Evolutionary conservation across 495 filamentous ascomycete genomes (phyloP), one percentile per base, ranked within the genome.

Genomic region (Chaetomium fimeti): DNA sequence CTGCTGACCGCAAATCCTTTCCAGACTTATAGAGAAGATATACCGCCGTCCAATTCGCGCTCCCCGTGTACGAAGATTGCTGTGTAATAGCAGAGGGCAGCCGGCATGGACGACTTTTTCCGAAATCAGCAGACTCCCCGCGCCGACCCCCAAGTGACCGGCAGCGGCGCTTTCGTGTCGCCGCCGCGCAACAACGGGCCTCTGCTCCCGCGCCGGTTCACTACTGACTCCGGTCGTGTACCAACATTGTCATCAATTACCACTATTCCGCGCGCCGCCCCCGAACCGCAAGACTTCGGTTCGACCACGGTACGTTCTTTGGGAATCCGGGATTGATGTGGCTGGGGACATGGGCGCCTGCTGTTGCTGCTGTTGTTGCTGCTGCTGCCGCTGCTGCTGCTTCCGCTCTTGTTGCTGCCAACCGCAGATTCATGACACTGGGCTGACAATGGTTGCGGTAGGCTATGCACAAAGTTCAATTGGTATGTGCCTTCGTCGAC

Each of bases 221-320:
- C 94, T 61, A 94, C 92, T 29, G 91, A 94, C 70, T 89, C 91
- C 61, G 90, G 91, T 71, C 90, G 89, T 77, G 81, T 95, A 75
- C 89, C 91, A 66, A 90, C 89, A 69, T 82, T 93, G 81, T 88
- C 84, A 56, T 86, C 89, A 63, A 83, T 95, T 74, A 87, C 77
- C 47, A 73, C 77, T 40, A 64, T 68, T 56, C 74, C 77, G 69
- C 77, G 77, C 64, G 64, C 68, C 24, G 68, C 48, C 15, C 22
- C 74, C 32, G 77, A 81, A 67, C 66, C 76, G 54, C 76, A 75
- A 66, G 78, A 81, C 66, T 79, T 79, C 69, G 60, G 78, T 72
- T 62, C 71, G 28, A 75, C 72, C 29, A 72, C 74, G 71, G 78
- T 79, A 80, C 64, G 76, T 74, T 55, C 55, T 63, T 32, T 61